Conservation (phyloP, 2,329 filamentous ascomycete species). For the Xylariaceae sp. region DNA sequence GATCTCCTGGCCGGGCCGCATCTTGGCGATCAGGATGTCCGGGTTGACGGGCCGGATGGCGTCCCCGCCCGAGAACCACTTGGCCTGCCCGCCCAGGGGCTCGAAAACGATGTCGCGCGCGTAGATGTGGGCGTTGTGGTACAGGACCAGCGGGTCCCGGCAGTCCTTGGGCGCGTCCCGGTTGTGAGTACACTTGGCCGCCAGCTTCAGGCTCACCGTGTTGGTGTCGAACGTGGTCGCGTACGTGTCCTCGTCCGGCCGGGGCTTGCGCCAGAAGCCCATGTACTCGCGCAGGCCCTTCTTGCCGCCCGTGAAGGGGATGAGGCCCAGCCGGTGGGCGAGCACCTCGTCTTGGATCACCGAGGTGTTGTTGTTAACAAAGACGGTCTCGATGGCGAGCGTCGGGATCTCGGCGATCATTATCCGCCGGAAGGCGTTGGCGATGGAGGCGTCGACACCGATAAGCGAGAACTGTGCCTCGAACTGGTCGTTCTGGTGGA, state of each 20-base stretch:
- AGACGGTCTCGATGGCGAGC: slow-evolving; percentile 89
- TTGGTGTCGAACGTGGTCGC: slow-evolving; percentile 71
- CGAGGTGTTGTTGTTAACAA: slow-evolving; percentile 92
- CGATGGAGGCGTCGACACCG: slow-evolving; percentile 84
- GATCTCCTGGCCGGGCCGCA: slow-evolving; percentile 85
- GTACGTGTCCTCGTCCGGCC: slow-evolving; percentile 54
- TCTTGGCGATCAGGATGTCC: slow-evolving; percentile 88
- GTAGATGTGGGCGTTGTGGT: slow-evolving; percentile 79
- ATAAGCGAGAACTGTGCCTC: slow-evolving; percentile 86
- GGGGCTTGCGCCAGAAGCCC: slow-evolving; percentile 72
- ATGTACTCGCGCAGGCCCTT: slow-evolving; percentile 72
- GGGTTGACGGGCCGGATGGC: slow-evolving; percentile 76
- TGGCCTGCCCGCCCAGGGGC: slow-evolving; percentile 65
- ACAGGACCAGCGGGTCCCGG: slow-evolving; percentile 77
- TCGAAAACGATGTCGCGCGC: slow-evolving; percentile 71
- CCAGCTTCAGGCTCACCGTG: slow-evolving; percentile 72
- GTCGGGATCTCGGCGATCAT: slow-evolving; percentile 91
- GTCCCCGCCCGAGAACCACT: slow-evolving; percentile 62
- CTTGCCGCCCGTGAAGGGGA: slow-evolving; percentile 77
- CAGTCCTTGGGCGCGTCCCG: slow-evolving; percentile 64
- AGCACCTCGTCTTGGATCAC: slow-evolving; percentile 98
- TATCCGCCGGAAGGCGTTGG: slow-evolving; percentile 96
- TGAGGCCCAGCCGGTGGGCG: slow-evolving; percentile 79
- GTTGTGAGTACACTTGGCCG: slow-evolving; percentile 77
- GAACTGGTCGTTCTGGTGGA: slow-evolving; percentile 74